A percentile compares a stretch with the other conserved stretches of the same genome.
phyloP scores from a whole-genome alignment of 2,329 filamentous ascomycete species.

The Fusarium sp. region DNA sequence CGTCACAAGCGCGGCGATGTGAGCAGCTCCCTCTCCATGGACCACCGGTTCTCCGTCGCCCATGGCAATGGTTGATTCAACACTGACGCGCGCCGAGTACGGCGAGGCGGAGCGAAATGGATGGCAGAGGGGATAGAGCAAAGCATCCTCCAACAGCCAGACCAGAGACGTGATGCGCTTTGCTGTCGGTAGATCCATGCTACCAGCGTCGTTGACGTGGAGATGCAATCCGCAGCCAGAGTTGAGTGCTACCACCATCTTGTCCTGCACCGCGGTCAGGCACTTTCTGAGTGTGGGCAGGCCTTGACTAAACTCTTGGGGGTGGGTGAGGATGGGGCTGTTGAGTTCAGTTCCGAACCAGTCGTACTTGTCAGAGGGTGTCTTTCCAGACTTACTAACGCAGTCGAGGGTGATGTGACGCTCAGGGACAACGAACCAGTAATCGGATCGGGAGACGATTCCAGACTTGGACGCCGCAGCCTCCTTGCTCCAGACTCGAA shows the following conservation, averaged over 20 bases:
- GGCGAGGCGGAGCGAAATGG: slow-evolving; percentile 40
- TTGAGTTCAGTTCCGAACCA: slow-evolving; percentile 50
- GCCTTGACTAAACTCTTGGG: slow-evolving; percentile 34
- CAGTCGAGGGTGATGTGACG: slow-evolving; percentile 42
- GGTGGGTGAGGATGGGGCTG: slow-evolving; percentile 41
- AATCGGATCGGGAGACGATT: slow-evolving; percentile 20
- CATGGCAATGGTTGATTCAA: slow-evolving; percentile 36
- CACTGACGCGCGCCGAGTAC: slow-evolving; percentile 36
- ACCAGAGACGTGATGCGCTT: slow-evolving; percentile 41
- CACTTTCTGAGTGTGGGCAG: slow-evolving; percentile 43
- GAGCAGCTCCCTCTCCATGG: slow-evolving; percentile 22
- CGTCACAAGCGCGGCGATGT: slow-evolving; percentile 14
- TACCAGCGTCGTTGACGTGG: slow-evolving; percentile 43
- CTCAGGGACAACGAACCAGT: slow-evolving; percentile 45
- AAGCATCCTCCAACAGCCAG: slow-evolving; percentile 41
- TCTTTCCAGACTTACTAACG: slow-evolving; percentile 26
- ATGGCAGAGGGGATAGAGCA: slow-evolving; percentile 46
- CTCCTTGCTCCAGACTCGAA: slow-evolving; percentile 43
- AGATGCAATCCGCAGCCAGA: slow-evolving; percentile 47
- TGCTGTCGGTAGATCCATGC: slow-evolving; percentile 37
- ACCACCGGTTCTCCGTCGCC: slow-evolving; percentile 11
- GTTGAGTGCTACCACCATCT: slow-evolving; percentile 46
- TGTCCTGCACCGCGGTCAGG: slow-evolving; percentile 33
- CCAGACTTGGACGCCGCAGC: neutral
- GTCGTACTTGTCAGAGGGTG: slow-evolving; percentile 37